Base-by-base conservation (phyloP, 1,284 basidiomycete genomes). In the Irpex sp. region DNA sequence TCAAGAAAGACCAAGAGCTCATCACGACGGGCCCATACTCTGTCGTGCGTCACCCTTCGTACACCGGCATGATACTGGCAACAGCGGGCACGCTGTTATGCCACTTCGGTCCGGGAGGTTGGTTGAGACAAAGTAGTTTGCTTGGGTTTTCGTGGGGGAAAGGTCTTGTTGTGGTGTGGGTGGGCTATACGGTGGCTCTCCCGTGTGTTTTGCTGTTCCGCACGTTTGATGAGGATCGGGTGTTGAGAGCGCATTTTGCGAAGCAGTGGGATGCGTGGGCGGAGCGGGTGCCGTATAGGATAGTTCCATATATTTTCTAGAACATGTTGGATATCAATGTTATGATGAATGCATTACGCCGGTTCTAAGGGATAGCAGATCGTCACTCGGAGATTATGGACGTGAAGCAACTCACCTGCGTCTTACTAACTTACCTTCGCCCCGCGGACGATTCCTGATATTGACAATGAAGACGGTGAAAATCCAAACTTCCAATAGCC, bases 31-130 rank as follows among this genome's bases (percentile, higher is more conserved):
- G 69, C 21, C 69, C 69, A 40, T 70, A 69, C 64, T 37, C 68
- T 21, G 26, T 67, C 66, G 67, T 70, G 8, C 69, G 68, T 34
- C 69, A 70, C 58, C 69, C 69, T 51, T 65, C 66, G 59, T 70
- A 70, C 62, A 69, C 64, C 8, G 68, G 64, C 5, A 58, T 66
- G 55, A 8, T 58, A n/a, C 21, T 62, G 26, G 21, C 38, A 3
- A 21, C 13, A 7, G 36, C 19, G 15, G 61, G 61, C 15, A 21
- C 17, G 19, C 17, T 62, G 15, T 5, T 62, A 17, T 26, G 19
- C 19, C 57, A 62, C 21, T 11, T 62, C 37, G 51, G 60, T 9
- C 57, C 56, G 19, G 63, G 60, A 6, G 36, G 51, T 9, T 63
- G 65, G 62, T 58, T 51, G 15, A n/a, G 31, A 5, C 8, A 7